Evolutionary conservation across 2,329 filamentous ascomycete genomes (phyloP), one percentile per base, ranked within the genome.

Genomic region (Pseudogymnoascus pannorum): DNA sequence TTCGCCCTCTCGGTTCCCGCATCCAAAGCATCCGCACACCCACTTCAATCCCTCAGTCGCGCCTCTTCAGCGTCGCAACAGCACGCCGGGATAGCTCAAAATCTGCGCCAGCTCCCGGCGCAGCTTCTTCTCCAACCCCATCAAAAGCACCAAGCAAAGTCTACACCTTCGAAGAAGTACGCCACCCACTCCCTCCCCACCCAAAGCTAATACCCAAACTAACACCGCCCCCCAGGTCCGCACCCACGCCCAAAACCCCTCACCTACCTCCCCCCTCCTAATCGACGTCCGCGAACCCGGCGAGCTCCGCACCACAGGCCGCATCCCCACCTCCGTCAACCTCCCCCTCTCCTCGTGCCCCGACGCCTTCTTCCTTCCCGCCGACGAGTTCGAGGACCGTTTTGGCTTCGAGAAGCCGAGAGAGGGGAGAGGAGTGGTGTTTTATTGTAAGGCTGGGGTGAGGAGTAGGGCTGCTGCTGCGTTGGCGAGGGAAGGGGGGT

Each of bases 391-490:
- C 71, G 83, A 89, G 71, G 89, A 91, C 63, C 78, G 87, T 14
- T 92, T 91, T 74, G 92, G 91, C 3, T 96, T 89, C 70, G 76
- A 80, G 63, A 88, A 90, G 64, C 92, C 87, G 0, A 68, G 69
- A 2, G 77, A 77, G 63, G 79, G 83, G 48, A 72, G 74, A 31
- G 78, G 83, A 66, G 73, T 96, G 12, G 81, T 97, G 3, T 94
- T 97, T 70, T 97, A 96, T 75, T 99, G 94, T 77, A 95, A 91
- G 77, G 87, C 92, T 0, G 94, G 94, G 2, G 90, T 97, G 65
- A 81, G 94, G 71, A 91, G 90, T 68, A 79, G 81, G 51, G 84
- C 89, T 0, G 92, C 92, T 5, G 92, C 92, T 5, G 80, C 82
- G 66, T 74, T 97, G 73, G 94, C 94, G 29, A 78, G 79, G 68